Evolutionary conservation across 2,329 filamentous ascomycete genomes (phyloP), one percentile per base, ranked within the genome.

Genomic region (Sporothrix inflata): DNA sequence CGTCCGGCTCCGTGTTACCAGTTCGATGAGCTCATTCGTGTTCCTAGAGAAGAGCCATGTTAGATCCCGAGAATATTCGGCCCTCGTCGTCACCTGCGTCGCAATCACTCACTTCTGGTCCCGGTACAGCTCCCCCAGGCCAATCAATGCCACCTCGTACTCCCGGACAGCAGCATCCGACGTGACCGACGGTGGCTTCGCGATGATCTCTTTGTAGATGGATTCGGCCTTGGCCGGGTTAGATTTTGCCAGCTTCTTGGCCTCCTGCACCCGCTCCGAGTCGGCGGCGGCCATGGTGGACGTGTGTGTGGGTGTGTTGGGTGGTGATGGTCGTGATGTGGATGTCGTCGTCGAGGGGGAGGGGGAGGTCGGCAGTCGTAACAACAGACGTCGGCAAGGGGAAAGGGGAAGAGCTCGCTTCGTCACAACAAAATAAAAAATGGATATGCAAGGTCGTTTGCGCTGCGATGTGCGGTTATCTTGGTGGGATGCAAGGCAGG

Each of bases 41-140:
- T 92, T 93, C 83, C 91, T 94, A 75, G 0, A 38, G 61, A 1
- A 49, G 4, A 16, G 47, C 47, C 5, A 27, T 53, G 49, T 60
- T n/a, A 61, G 55, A 11, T 1, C 1, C 21, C 1, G 3, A 34
- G 5, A 6, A 7, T n/a, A 72, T 75, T 83, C 71, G 83, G 79
- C 72, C 75, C 73, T 24, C 51, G 70, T 53, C 69, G 12, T 72
- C 40, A 69, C 1, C 12, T 19, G 11, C 24, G 19, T 8, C 4
- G 9, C 30, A 40, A 1, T 1, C 21, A 85, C 90, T 82, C 83
- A 92, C 90, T 92, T 93, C 83, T 93, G 89, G 83, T 98, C 94
- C 77, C 94, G 89, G 83, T 98, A 98, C 76, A 98, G 87, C 88
- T 97, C 92, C 78, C 96, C 96, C 80, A 99, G 84, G 76, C 91